Conservation (phyloP, 2,329 filamentous ascomycete species). For the Bipolaris zeicola region DNA sequence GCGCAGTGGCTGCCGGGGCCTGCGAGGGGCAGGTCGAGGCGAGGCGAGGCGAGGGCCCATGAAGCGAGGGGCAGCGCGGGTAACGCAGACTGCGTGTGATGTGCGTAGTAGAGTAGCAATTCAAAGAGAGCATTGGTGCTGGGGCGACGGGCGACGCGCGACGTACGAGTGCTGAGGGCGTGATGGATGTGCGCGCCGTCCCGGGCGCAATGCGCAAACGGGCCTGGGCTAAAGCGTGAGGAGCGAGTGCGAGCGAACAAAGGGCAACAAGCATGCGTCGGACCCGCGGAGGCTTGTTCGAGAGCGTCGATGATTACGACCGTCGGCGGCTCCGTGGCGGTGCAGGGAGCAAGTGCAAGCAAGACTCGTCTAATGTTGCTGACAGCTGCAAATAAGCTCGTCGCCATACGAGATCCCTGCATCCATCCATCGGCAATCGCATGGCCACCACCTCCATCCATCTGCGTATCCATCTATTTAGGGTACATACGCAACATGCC, state of each 20-base stretch:
- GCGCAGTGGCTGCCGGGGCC: conserved; percentile 10
- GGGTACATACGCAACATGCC: too few relatives aligned
- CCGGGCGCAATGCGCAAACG: conserved; percentile 20
- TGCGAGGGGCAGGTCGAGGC: conserved; percentile 17
- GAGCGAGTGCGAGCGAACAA: too few relatives aligned
- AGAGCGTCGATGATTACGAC: conserved; percentile 2
- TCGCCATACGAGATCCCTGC: conserved; percentile 12
- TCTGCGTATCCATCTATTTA: too few relatives aligned
- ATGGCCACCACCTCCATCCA: too few relatives aligned
- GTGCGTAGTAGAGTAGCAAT: background rate
- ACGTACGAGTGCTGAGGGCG: background rate
- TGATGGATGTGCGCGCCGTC: conserved; percentile 24
- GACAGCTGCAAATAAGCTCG: conserved; percentile 12
- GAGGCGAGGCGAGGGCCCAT: conserved; percentile 16
- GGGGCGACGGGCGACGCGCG: background rate
- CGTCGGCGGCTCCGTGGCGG: background rate
- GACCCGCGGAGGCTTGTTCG: background rate
- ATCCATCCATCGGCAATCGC: conserved; percentile 12
- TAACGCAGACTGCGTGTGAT: conserved; percentile 5
- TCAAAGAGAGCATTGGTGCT: background rate
- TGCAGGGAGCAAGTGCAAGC: background rate
- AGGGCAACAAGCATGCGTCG: background rate
- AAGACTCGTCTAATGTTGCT: conserved; percentile 30
- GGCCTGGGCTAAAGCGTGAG: conserved; percentile 15
- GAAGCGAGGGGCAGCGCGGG: conserved; percentile 8